A percentile compares a stretch with the other conserved stretches of the same genome.
Evolutionary conservation across 225 moss, liverwort and hornwort species (phyloP).

Genomic region (Thuidium tamariscinum): DNA sequence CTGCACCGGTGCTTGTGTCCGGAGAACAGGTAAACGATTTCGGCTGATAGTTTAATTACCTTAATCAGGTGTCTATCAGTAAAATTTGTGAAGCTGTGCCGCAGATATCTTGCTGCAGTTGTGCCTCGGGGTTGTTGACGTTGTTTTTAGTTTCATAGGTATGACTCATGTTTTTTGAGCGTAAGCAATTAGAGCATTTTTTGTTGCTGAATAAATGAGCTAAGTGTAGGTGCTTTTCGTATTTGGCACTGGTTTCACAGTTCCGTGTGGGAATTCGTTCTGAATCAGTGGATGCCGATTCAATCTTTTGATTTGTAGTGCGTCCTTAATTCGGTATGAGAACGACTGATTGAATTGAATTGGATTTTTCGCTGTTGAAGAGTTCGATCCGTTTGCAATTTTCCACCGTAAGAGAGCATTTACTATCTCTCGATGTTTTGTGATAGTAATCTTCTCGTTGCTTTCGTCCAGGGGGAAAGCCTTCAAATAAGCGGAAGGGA

Average conservation of each 20-base stretch:
- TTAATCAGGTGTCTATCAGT: neutral
- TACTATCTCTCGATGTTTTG: neutral
- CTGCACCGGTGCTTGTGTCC: constrained; percentile 31
- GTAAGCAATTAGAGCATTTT: neutral
- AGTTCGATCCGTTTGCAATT: neutral
- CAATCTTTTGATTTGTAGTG: neutral
- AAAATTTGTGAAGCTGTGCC: neutral
- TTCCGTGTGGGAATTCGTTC: neutral
- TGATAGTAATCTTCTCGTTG: constrained; percentile 1
- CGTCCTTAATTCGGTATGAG: neutral
- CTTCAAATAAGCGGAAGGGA: constrained; percentile 51
- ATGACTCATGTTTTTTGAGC: neutral
- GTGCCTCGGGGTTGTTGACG: neutral
- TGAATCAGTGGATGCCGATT: neutral
- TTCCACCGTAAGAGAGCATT: neutral
- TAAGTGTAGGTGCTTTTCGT: neutral
- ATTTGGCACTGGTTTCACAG: neutral
- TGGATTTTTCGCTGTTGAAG: neutral
- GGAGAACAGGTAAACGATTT: constrained; percentile 31
- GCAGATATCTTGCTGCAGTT: neutral
- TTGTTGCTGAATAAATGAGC: neutral
- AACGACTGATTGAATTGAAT: neutral
- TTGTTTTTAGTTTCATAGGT: neutral
- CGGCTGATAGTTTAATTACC: neutral
- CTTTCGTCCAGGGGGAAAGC: constrained; percentile 26